These are phyloP conservation scores for Diaporthe humulicola DNA, from an alignment of 2,329 filamentous ascomycete genomes.

Conservation along the genomic window DNA sequence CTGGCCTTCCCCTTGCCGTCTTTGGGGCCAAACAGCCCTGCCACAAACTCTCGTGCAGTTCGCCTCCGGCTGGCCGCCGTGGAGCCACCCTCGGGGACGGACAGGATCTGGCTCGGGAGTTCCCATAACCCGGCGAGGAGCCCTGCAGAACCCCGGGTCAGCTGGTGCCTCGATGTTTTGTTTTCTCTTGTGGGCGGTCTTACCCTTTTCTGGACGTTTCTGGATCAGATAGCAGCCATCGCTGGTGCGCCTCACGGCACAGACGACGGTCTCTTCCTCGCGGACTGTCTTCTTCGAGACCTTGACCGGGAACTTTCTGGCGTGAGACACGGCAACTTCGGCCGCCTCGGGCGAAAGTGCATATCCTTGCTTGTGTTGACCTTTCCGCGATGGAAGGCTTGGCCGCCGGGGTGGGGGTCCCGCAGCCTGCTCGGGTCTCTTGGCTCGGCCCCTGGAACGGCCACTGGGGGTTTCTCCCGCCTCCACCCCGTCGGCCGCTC, in stretches of 20 bases:
- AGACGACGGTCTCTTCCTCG: conserved; percentile 66
- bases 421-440: conserved; percentile 47
- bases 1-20: conserved; percentile 21
- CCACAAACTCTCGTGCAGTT: conserved; percentile 53
- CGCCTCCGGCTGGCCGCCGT: conserved; percentile 49
- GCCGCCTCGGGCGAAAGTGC: conserved; percentile 43
- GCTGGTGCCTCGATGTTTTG: not conserved
- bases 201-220: conserved; percentile 63
- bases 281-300: conserved; percentile 65
- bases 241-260: conserved; percentile 57
- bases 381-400: conserved; percentile 19
- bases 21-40: conserved; percentile 44
- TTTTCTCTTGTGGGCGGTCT: not conserved
- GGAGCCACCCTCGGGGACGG: conserved; percentile 45
- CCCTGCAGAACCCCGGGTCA: conserved; percentile 42
- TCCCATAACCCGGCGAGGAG: conserved; percentile 70
- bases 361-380: not conserved
- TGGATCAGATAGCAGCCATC: conserved; percentile 63
- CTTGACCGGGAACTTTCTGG: conserved; percentile 65
- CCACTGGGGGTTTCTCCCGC: conserved; percentile 29
- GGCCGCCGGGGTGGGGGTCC: conserved; percentile 43
- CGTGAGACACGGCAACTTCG: conserved; percentile 58
- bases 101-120: conserved; percentile 61
- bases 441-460: not conserved
- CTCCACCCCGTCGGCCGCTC: conserved; percentile 40